A percentile compares a stretch with the other conserved stretches of the same genome.
Conservation (phyloP, 257 asterid species). For the Solanum phureja region DNA sequence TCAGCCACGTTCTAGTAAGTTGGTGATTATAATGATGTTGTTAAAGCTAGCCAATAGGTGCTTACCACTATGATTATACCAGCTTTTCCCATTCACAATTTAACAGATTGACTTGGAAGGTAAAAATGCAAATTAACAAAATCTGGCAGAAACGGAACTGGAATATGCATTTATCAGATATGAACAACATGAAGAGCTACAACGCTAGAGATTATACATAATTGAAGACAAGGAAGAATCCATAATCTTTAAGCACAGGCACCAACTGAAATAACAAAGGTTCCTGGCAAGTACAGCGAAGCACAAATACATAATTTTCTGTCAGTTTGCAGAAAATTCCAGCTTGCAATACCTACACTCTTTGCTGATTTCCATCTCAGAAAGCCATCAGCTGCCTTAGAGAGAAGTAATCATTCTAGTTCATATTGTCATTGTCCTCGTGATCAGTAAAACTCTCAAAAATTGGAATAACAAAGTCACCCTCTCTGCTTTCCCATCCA, state of each 20-base stretch:
- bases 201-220: not conserved
- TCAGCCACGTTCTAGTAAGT: not conserved
- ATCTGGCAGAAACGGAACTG: not conserved
- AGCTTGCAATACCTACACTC: not conserved
- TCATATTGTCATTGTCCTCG: not conserved
- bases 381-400: not conserved
- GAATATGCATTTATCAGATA: not conserved
- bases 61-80: not conserved
- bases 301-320: not conserved
- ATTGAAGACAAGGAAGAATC: not conserved
- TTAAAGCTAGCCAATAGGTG: not conserved
- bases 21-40: not conserved
- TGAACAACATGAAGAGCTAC: not conserved
- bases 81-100: not conserved
- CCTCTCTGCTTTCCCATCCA: constrained; percentile 17
- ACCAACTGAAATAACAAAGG: not conserved
- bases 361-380: not conserved
- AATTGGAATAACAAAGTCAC: constrained; percentile 53
- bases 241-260: not conserved
- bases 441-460: constrained; percentile 23
- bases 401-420: not conserved
- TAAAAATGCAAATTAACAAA: not conserved
- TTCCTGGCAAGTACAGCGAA: not conserved
- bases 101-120: not conserved
- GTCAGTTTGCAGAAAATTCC: not conserved